Evolutionary conservation across 208 protist species (phyloP), one percentile per base, ranked within the genome.

Genomic region (Leishmania tropica): DNA sequence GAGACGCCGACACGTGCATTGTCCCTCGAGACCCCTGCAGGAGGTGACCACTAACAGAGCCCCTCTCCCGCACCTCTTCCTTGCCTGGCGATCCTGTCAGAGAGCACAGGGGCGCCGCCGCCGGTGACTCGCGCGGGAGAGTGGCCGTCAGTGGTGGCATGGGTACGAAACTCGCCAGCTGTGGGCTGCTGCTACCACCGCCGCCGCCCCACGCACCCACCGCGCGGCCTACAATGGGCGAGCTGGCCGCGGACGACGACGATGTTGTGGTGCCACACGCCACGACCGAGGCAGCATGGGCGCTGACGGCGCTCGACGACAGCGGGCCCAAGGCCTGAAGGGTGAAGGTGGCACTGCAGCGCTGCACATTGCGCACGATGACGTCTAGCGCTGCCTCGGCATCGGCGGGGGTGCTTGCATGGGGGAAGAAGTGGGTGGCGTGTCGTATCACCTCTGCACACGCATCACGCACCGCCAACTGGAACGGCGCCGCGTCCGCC

Each of bases 401-500:
- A 37, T 81, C 67, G 0, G 79, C 81, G 2, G 84, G 68, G 2
- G 85, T 78, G n/a, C 85, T 72, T 13, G 84, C 65, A 19, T 83
- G 70, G 3, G 93, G 90, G 51, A 96, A 89, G 53, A 58, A 73
- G 3, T 78, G 75, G 28, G 80, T 45, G 19, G 83, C 89, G 40
- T 86, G 89, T 6, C 87, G 85, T 71, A 91, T 85, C 53, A 86
- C 83, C 13, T 84, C 87, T 28, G 65, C 21, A 67, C 91, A 94
- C 40, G 91, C 87, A 31, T 89, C 79, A 68, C 88, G 90, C 15
- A 91, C 37, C 24, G 87, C 73, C 64, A 94, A 77, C 68, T 89
- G 76, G n/a, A 97, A 83, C 6, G 88, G 80, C 1, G 71, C 37
- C 19, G 85, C 71, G 15, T 83, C 80, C 17, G 83, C 84, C 21